Evolutionary conservation across 306 rosid genomes (phyloP), one percentile per base, ranked within the genome.

Genomic region (Herpetospermum pedunculosum): DNA sequence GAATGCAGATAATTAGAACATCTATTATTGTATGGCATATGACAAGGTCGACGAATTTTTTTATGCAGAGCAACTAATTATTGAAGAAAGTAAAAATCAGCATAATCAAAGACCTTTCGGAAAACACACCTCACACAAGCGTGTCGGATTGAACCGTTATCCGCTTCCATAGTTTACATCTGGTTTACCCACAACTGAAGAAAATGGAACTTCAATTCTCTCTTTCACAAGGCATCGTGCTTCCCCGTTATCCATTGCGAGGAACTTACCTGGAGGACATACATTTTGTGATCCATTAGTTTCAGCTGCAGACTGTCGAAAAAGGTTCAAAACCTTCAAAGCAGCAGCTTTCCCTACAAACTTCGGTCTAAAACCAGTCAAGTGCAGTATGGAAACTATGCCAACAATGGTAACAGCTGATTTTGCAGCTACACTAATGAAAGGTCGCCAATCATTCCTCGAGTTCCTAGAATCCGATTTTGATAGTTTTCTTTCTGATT

Each of bases 161-260:
- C 99, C 99, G 77, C 88, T 83, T 58, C 99, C 99, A 53, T 89
- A 94, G 89, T 89, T 89, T 83, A 94, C 90, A 85, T 94, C 99
- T 50, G 99, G 97, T 67, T 83, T 91, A 38, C 88, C 86, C 76
- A 83, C 81, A 64, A 78, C 83, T 18, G 92, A 81, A 11, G 97
- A 89, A 85, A 94, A 94, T 37, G 97, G 99, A 77, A 94, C 89
- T 84, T 94, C 95, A 69, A 89, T 95, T 88, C 99, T 87, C 86
- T 94, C 97, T 79, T 94, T 94, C 81, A 94, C 99, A 4, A 94
- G 81, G 71, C 99, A 91, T 52, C 92, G 88, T 64, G 85, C 92
- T 59, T 89, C 92, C 69, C 95, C 95, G 13, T 82, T 81, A 86
- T 91, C 96, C 74, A 83, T 47, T 58, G 88, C 89, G 34, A 83